These are phyloP conservation scores for Herpetospermum pedunculosum DNA, from an alignment of 306 rosid species.

Conservation along the genomic window DNA sequence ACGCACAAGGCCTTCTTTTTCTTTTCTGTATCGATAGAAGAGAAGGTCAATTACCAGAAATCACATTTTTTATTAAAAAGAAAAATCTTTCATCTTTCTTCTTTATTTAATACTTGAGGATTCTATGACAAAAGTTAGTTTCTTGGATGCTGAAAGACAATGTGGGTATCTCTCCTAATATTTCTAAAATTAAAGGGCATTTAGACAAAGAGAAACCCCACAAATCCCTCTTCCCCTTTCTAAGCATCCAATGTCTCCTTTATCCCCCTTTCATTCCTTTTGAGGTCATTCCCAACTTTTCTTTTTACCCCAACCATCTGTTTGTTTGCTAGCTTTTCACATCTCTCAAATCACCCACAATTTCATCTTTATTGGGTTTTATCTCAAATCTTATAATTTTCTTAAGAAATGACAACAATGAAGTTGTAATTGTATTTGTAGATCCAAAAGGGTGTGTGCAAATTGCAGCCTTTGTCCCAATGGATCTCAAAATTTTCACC, in stretches of 20 bases:
- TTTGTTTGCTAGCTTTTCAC: not conserved
- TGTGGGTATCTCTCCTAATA: slow-evolving; percentile 40
- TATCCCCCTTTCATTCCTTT: slow-evolving; percentile 72
- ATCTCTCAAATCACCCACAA: not conserved
- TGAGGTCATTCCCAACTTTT: slow-evolving; percentile 43
- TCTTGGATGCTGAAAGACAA: slow-evolving; percentile 58
- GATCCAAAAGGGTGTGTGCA: slow-evolving; percentile 4
- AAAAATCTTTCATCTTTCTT: not conserved
- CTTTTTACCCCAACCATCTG: slow-evolving; percentile 24
- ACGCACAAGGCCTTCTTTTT: slow-evolving; percentile 14
- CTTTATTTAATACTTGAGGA: slow-evolving; percentile 26
- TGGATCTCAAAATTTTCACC: not conserved
- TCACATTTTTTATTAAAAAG: not conserved
- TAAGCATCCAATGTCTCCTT: slow-evolving; percentile 85
- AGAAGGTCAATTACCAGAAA: slow-evolving; percentile 39
- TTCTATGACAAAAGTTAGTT: slow-evolving; percentile 89
- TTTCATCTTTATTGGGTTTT: not conserved
- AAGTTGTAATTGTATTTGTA: not conserved
- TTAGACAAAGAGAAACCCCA: slow-evolving; percentile 77
- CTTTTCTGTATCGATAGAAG: slow-evolving; percentile 34
- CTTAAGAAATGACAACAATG: not conserved
- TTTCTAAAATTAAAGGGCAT: slow-evolving; percentile 30
- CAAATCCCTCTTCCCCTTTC: slow-evolving; percentile 48
- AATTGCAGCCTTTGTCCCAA: not conserved
- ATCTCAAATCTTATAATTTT: not conserved